These are phyloP conservation scores for Blastobotrys serpentis DNA, from an alignment of 1,139 yeast species.

Conservation along the genomic window DNA sequence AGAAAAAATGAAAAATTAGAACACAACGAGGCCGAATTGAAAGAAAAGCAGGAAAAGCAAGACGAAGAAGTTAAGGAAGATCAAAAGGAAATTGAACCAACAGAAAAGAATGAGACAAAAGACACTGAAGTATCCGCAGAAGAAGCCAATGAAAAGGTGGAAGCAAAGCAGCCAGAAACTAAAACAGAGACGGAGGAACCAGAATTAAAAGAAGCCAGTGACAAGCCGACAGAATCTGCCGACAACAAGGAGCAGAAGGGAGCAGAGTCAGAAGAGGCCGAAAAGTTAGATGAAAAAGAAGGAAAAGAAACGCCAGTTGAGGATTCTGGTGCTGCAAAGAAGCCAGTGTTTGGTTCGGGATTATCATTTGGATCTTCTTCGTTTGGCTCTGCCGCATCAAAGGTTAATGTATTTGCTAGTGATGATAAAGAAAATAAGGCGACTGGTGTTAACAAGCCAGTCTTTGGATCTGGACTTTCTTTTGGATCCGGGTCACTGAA, in stretches of 20 bases:
- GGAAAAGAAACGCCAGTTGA: conserved; percentile 9
- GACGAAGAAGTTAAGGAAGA: conserved; percentile 2
- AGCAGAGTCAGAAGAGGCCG: conserved; percentile 8
- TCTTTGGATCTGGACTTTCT: conserved; percentile 21
- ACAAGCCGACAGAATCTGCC: conserved; percentile 11
- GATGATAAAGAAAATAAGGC: conserved; percentile 8
- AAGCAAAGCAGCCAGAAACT: too few relatives aligned
- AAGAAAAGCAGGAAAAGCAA: conserved; percentile 11
- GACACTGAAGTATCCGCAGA: conserved; percentile 7
- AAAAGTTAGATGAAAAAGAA: conserved; percentile 9
- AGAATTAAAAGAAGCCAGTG: too few relatives aligned
- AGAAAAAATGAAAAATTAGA: conserved; percentile 1
- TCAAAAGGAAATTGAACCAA: conserved; percentile 10
- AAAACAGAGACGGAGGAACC: too few relatives aligned
- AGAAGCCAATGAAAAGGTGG: conserved; percentile 14
- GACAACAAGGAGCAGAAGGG: conserved; percentile 13
- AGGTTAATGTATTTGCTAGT: conserved; percentile 13
- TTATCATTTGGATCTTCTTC: conserved; percentile 35
- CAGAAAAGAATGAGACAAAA: conserved; percentile 1
- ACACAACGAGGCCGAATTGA: conserved; percentile 9
- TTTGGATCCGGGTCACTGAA: conserved; percentile 22
- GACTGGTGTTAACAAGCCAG: conserved; percentile 11
- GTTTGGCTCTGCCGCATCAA: conserved; percentile 10
- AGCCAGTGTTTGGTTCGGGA: conserved; percentile 24
- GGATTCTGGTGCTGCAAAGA: conserved; percentile 7